Evolutionary conservation across 2,329 filamentous ascomycete species (phyloP).

Genomic region (Phialophora expanda): DNA sequence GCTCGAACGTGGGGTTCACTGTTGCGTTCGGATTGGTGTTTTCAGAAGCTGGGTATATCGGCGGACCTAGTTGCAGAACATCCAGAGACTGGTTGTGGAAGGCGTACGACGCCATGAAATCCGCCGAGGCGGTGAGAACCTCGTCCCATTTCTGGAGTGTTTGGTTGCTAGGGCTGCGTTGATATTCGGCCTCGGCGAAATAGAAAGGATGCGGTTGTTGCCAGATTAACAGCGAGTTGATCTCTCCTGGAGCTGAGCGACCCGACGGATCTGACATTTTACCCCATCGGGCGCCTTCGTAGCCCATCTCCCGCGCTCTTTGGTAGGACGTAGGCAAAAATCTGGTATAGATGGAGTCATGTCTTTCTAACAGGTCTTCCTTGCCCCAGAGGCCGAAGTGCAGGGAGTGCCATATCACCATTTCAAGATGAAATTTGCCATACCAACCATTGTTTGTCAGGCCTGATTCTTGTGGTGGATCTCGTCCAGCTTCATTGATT

Average conservation of each 20-base stretch:
- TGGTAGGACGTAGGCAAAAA: conserved; percentile 50
- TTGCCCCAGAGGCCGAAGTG: conserved; percentile 50
- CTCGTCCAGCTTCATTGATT: conserved; percentile 58
- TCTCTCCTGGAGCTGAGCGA: conserved; percentile 63
- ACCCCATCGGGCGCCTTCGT: conserved; percentile 54
- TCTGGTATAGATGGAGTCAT: conserved; percentile 56
- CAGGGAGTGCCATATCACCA: conserved; percentile 59
- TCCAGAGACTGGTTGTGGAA: conserved; percentile 59
- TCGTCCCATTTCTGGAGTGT: conserved; percentile 61
- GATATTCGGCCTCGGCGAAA: conserved; percentile 63
- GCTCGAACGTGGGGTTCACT: conserved; percentile 64
- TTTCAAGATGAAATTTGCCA: conserved; percentile 63
- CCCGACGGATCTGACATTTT: conserved; percentile 65
- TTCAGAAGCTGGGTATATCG: conserved; percentile 60
- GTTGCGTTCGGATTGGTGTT: conserved; percentile 64
- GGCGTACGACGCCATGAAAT: conserved; percentile 66
- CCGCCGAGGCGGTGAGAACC: conserved; percentile 58
- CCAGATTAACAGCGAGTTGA: conserved; percentile 67
- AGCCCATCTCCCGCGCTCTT: conserved; percentile 47
- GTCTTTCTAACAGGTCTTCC: conserved; percentile 49
- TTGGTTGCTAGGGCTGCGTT: conserved; percentile 50
- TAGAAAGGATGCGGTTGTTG: conserved; percentile 67
- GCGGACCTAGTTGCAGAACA: conserved; percentile 60
- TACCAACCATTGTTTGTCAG: conserved; percentile 63
- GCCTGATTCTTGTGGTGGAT: conserved; percentile 55